Conservation (phyloP, 1,139 yeast genomes). For the Schizosaccharomyces versatilis region DNA sequence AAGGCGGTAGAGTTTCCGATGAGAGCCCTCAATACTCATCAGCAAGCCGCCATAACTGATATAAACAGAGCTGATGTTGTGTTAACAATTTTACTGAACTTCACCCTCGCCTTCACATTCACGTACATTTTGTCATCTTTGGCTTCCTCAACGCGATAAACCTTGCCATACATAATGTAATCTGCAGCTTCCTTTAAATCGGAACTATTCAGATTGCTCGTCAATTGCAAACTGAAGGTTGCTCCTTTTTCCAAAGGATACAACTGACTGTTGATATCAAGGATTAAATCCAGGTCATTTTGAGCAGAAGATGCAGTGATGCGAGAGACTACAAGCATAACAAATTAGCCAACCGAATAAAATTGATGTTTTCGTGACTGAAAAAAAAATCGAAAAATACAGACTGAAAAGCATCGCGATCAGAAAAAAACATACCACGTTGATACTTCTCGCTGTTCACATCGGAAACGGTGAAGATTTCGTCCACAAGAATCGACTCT, state of each 20-base stretch:
- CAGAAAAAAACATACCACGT: conserved; percentile 21
- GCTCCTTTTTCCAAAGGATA: conserved; percentile 73
- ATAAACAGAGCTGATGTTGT: conserved; percentile 59
- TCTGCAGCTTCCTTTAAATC: conserved; percentile 68
- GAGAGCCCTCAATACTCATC: conserved; percentile 85
- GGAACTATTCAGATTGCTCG: conserved; percentile 18
- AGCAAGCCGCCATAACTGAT: conserved; percentile 90
- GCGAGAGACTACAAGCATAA: conserved; percentile 36
- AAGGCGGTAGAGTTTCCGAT: conserved; percentile 65
- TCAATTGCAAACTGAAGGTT: conserved; percentile 38
- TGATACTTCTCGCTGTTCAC: conserved; percentile 81
- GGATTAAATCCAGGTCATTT: conserved; percentile 59
- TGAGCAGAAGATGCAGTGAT: conserved; percentile 73
- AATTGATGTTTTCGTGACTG: no score
- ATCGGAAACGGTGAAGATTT: conserved; percentile 67
- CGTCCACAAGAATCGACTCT: conserved; percentile 59
- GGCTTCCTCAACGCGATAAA: conserved; percentile 86
- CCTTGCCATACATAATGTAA: conserved; percentile 95
- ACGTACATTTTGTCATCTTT: conserved; percentile 32
- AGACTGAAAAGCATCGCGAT: no score
- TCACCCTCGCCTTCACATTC: neutral
- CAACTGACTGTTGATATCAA: conserved; percentile 80
- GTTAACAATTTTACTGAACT: neutral
- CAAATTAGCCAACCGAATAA: neutral
- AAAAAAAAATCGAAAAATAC: no score